Percentiles rank a stretch among this genome's conserved stretches.
These are phyloP conservation scores for Helichrysum umbraculigerum DNA, from an alignment of 129 eudicot species.

Conservation along the genomic window DNA sequence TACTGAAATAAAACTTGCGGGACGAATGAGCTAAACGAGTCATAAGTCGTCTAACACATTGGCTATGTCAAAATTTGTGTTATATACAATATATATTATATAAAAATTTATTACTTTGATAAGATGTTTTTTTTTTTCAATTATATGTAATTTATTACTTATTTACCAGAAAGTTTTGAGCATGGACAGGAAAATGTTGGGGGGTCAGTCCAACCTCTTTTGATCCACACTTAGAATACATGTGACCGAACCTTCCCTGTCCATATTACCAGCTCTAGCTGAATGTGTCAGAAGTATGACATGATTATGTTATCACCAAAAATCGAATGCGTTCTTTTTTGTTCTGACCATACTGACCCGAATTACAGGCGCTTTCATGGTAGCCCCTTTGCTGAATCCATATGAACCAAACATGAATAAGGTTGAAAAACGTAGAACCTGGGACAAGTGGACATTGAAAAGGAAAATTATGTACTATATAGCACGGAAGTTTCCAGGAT, in stretches of 20 bases:
- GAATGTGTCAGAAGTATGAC: not conserved
- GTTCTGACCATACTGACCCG: conserved; percentile 21
- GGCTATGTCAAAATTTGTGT: not conserved
- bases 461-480: conserved; percentile 64
- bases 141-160: not conserved
- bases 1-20: not conserved
- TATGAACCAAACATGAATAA: conserved; percentile 83
- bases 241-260: not conserved
- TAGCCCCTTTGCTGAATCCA: conserved; percentile 89
- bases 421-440: conserved; percentile 60
- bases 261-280: not conserved
- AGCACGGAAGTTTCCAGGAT: conserved; percentile 69
- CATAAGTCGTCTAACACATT: not conserved
- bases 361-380: conserved; percentile 79
- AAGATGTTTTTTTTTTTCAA: not conserved
- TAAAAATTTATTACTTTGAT: not conserved
- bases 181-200: not conserved
- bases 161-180: not conserved
- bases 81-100: not conserved
- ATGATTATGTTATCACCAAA: conserved; percentile 4
- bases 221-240: not conserved
- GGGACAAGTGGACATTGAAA: conserved; percentile 69
- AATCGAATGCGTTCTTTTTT: not conserved
- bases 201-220: not conserved
- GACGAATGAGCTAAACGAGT: not conserved